A percentile compares a stretch with the other conserved stretches of the same genome.
These are phyloP conservation scores for Hypoxylon perforatum DNA, from an alignment of 495 filamentous ascomycete genomes.

Conservation along the genomic window DNA sequence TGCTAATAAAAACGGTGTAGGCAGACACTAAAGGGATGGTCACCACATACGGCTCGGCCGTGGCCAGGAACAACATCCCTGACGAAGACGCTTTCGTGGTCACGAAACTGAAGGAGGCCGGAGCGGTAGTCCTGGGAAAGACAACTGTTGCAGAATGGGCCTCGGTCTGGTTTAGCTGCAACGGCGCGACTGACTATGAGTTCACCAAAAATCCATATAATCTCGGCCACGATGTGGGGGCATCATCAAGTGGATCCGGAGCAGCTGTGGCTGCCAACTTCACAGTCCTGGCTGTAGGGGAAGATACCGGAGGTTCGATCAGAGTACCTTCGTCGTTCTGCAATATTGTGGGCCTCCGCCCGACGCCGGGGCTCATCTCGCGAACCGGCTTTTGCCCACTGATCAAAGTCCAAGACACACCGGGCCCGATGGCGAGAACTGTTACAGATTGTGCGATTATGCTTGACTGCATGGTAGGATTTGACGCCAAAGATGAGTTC, in stretches of 20 bases:
- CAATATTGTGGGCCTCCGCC: conserved; percentile 41
- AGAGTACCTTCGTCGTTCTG: conserved; percentile 31
- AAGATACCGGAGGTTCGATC: conserved; percentile 43
- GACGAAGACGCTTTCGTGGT: conserved; percentile 49
- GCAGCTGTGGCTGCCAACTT: conserved; percentile 47
- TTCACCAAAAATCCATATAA: conserved; percentile 39
- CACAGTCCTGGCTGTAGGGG: conserved; percentile 43
- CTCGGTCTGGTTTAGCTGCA: conserved; percentile 26
- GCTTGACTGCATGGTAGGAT: conserved; percentile 48
- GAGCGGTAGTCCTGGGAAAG: conserved; percentile 58
- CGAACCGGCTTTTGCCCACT: conserved; percentile 47
- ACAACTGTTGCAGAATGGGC: conserved; percentile 36
- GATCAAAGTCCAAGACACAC: conserved; percentile 48
- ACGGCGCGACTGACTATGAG: conserved; percentile 34
- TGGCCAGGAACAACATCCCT: conserved; percentile 28
- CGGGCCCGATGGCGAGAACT: conserved; percentile 50
- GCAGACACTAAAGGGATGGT: conserved; percentile 41
- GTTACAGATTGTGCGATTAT: conserved; percentile 52
- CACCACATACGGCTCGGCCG: conserved; percentile 37
- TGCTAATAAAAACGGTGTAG: background rate
- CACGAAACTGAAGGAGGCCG: conserved; percentile 56
- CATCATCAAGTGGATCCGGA: conserved; percentile 43
- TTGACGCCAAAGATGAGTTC: conserved; percentile 46
- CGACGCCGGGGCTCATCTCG: conserved; percentile 44
- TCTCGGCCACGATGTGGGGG: conserved; percentile 25